These are phyloP conservation scores for Diddensiella santjacobensis DNA, from an alignment of 805 yeast genomes.

Conservation along the genomic window DNA sequence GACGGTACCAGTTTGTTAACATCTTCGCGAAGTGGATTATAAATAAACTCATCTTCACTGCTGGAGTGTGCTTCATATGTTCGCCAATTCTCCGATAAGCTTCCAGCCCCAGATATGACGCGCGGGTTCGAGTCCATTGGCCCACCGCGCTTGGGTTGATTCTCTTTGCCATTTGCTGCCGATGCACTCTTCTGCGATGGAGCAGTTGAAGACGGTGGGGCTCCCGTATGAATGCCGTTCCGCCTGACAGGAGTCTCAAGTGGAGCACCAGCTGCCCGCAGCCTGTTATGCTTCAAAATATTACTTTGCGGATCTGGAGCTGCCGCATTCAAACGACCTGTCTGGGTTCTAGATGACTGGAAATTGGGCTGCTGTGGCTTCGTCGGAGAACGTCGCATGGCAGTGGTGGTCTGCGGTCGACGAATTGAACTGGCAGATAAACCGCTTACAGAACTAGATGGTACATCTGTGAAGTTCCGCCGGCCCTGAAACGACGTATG, in stretches of 20 bases:
- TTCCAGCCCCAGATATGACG: background rate
- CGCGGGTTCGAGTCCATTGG: background rate
- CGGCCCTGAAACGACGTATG: background rate
- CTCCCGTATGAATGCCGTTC: background rate
- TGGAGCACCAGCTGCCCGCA: background rate
- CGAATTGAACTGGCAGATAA: background rate
- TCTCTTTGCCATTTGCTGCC: background rate
- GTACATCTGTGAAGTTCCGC: background rate
- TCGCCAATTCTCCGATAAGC: constrained; percentile 22
- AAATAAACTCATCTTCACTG: constrained; percentile 21
- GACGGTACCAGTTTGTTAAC: constrained; percentile 16
- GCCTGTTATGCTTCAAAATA: background rate
- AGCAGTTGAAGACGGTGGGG: background rate
- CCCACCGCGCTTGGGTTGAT: background rate
- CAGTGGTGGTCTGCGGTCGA: constrained; percentile 5
- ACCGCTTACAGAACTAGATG: background rate
- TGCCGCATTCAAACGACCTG: background rate
- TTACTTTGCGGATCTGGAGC: background rate
- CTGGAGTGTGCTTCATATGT: constrained; percentile 17
- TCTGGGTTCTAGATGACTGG: background rate
- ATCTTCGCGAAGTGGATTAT: constrained; percentile 13
- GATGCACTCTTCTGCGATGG: background rate
- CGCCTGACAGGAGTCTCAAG: background rate
- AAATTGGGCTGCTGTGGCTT: background rate
- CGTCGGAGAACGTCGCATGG: background rate